A percentile compares a stretch with the other conserved stretches of the same genome.
These are phyloP conservation scores for Begonia masoniana DNA, from an alignment of 306 rosid genomes.

Conservation along the genomic window DNA sequence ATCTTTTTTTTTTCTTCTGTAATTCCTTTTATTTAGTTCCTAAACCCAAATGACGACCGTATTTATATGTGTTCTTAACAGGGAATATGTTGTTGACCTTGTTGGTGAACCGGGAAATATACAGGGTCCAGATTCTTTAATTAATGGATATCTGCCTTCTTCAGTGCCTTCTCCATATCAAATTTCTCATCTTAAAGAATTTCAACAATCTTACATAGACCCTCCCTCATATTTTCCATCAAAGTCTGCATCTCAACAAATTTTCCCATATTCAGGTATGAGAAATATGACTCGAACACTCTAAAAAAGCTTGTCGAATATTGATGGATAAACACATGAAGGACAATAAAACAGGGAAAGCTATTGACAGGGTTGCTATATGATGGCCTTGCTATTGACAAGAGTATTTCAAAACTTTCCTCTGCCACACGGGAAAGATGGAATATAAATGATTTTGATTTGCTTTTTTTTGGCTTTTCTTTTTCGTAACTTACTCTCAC, in stretches of 20 bases:
- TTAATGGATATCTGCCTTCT: constrained; percentile 76
- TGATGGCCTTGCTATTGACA: not conserved
- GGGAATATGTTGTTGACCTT: constrained; percentile 96
- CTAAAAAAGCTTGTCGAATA: not conserved
- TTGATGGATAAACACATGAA: constrained; percentile 7
- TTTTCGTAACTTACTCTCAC: not conserved
- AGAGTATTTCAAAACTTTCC: not conserved
- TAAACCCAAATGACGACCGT: too few species aligned
- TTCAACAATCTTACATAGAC: constrained; percentile 41
- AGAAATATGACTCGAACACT: not conserved
- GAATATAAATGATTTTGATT: not conserved
- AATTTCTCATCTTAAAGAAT: constrained; percentile 69
- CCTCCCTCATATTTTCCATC: constrained; percentile 28
- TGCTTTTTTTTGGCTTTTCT: not conserved
- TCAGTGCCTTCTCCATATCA: constrained; percentile 74
- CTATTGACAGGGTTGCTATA: not conserved
- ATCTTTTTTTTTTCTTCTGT: too few species aligned
- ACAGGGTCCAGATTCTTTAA: constrained; percentile 81
- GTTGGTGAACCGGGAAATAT: constrained; percentile 96
- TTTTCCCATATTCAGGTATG: constrained; percentile 37
- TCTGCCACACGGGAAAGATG: too few species aligned
- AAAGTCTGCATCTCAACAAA: constrained; percentile 33
- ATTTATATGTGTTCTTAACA: constrained; percentile 15
- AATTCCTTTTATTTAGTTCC: too few species aligned
- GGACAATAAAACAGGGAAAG: too few species aligned